These are phyloP conservation scores for Melampsora medusae DNA, from an alignment of 1,284 basidiomycete genomes.

Conservation along the genomic window DNA sequence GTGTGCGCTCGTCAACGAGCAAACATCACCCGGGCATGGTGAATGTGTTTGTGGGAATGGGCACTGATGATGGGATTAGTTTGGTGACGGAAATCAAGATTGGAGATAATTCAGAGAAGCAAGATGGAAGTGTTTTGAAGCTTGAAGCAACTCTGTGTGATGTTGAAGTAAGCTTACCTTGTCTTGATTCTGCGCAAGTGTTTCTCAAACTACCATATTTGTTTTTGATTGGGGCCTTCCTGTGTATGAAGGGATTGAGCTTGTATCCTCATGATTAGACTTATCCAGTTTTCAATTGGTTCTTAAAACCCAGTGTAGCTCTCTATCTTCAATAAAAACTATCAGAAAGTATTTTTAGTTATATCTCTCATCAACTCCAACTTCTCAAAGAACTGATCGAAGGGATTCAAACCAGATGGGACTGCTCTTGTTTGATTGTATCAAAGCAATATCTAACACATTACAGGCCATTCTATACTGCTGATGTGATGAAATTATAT, in stretches of 20 bases:
- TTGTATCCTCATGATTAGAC: constrained; percentile 29
- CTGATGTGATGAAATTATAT: too few relatives aligned
- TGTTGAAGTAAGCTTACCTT: background rate
- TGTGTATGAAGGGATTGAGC: constrained; percentile 17
- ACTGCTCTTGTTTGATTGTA: background rate
- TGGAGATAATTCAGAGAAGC: too few relatives aligned
- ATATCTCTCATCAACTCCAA: constrained; percentile 15
- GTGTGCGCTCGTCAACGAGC: too few relatives aligned
- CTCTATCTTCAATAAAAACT: constrained; percentile 27
- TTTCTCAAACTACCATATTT: background rate
- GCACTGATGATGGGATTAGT: constrained; percentile 25
- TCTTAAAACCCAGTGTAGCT: constrained; percentile 31
- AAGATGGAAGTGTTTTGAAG: background rate
- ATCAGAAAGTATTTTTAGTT: constrained; percentile 5
- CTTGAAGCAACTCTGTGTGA: background rate
- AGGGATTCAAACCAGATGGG: constrained; percentile 22
- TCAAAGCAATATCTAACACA: too few relatives aligned
- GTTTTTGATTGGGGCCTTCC: too few relatives aligned
- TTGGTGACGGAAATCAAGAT: constrained; percentile 13
- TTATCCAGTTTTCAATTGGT: constrained; percentile 37
- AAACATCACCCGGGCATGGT: too few relatives aligned
- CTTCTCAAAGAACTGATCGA: constrained; percentile 12
- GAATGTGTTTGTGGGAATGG: constrained; percentile 36
- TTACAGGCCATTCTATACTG: too few relatives aligned
- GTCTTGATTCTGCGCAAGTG: too few relatives aligned